These are phyloP conservation scores for Meyerozyma guilliermondii DNA, from an alignment of 1,139 yeast species.

Conservation along the genomic window DNA sequence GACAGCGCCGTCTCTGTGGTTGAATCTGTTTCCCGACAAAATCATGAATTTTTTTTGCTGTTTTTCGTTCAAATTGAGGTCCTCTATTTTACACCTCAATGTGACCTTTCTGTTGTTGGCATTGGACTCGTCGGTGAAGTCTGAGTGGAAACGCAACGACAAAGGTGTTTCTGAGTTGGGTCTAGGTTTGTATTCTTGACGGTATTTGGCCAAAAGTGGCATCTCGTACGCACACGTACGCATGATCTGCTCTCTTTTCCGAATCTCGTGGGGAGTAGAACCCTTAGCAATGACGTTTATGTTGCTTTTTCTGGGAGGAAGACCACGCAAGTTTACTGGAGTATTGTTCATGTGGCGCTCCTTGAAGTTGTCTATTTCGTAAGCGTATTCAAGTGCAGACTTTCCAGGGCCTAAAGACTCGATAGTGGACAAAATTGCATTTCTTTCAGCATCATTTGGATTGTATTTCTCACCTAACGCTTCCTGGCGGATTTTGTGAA, in stretches of 20 bases:
- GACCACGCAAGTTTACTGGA: slow-evolving; percentile 33
- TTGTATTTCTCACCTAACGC: slow-evolving; percentile 53
- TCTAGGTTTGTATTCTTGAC: slow-evolving; percentile 54
- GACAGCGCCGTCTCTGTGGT: slow-evolving; percentile 53
- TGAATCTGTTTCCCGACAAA: slow-evolving; percentile 74
- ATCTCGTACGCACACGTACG: slow-evolving; percentile 88
- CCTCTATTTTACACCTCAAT: slow-evolving; percentile 47
- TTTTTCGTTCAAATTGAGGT: slow-evolving; percentile 46
- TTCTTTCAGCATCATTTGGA: slow-evolving; percentile 46
- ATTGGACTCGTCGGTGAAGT: slow-evolving; percentile 64
- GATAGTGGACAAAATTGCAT: slow-evolving; percentile 42
- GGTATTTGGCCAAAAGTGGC: slow-evolving; percentile 75
- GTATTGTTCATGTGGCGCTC: slow-evolving; percentile 43
- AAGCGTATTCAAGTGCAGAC: slow-evolving; percentile 40
- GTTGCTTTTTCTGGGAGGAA: slow-evolving; percentile 38
- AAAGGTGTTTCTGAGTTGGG: slow-evolving; percentile 47
- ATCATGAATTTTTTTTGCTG: slow-evolving; percentile 73
- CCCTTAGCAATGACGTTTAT: slow-evolving; percentile 36
- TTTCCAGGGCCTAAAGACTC: slow-evolving; percentile 24
- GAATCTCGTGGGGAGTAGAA: slow-evolving; percentile 30
- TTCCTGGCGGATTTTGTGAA: slow-evolving; percentile 56
- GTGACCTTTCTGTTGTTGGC: slow-evolving; percentile 70
- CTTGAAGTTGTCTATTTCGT: slow-evolving; percentile 42
- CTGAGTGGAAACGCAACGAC: slow-evolving; percentile 65
- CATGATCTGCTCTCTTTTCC: slow-evolving; percentile 47